These are phyloP conservation scores for Aspergillus hancockii DNA, from an alignment of 495 filamentous ascomycete species.

Conservation along the genomic window DNA sequence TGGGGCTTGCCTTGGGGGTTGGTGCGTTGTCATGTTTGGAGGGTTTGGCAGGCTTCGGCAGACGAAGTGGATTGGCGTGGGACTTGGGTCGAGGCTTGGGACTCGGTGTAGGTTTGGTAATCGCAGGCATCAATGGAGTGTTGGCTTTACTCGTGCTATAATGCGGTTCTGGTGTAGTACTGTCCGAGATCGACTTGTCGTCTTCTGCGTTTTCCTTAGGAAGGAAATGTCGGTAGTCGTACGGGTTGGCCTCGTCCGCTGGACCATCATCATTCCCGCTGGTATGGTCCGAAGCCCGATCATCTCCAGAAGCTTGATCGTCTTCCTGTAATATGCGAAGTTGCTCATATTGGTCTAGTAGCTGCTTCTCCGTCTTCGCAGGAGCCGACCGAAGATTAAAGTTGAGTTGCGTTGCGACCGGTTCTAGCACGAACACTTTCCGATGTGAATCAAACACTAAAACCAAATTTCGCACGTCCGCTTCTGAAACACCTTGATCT, in stretches of 20 bases:
- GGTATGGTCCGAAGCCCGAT: conserved; percentile 39
- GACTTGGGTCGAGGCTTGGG: conserved; percentile 35
- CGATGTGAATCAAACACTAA: conserved; percentile 54
- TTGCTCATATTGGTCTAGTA: conserved; percentile 48
- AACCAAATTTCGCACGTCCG: conserved; percentile 42
- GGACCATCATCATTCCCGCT: conserved; percentile 45
- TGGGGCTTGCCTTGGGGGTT: conserved; percentile 18
- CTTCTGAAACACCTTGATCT: conserved; percentile 22
- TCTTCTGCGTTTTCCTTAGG: conserved; percentile 38
- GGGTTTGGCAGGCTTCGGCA: conserved; percentile 29
- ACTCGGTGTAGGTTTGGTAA: conserved; percentile 31
- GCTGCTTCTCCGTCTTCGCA: conserved; percentile 45
- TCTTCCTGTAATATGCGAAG: conserved; percentile 45
- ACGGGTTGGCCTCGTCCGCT: conserved; percentile 56
- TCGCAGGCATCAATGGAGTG: conserved; percentile 32
- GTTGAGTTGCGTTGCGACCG: conserved; percentile 51
- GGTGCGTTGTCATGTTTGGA: conserved; percentile 14
- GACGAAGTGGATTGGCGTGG: conserved; percentile 39
- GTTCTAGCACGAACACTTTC: conserved; percentile 53
- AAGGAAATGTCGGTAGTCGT: conserved; percentile 61
- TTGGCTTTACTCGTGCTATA: conserved; percentile 33
- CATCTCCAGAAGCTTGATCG: conserved; percentile 39
- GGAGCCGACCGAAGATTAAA: conserved; percentile 58
- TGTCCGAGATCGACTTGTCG: conserved; percentile 36
- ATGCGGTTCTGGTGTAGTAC: conserved; percentile 42